phyloP scores from a whole-genome alignment of 306 rosid genomes.

The Vigna unguiculata region DNA sequence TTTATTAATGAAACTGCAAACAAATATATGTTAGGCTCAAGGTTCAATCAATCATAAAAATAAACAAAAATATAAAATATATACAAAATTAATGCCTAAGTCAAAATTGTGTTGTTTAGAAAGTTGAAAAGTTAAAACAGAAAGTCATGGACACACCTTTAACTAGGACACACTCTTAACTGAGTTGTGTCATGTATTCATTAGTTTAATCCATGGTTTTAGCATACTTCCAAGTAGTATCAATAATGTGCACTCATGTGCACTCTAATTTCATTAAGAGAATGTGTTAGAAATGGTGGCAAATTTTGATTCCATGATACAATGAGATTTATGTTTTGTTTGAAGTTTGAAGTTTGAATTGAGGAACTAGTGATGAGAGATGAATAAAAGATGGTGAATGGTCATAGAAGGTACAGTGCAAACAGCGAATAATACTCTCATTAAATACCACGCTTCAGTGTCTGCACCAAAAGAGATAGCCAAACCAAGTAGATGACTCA shows the following conservation, averaged over 20 bases:
- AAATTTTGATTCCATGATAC: background rate
- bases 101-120: too few species aligned
- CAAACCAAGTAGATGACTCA: background rate
- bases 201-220: background rate
- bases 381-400: constrained; percentile 26
- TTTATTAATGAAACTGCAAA: too few species aligned
- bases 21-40: too few species aligned
- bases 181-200: too few species aligned
- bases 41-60: too few species aligned
- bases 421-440: constrained; percentile 19
- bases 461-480: constrained; percentile 25
- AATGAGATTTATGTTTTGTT: background rate
- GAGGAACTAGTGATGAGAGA: constrained; percentile 13
- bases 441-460: constrained; percentile 26
- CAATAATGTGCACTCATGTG: background rate
- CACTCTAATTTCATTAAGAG: background rate
- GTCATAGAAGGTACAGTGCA: constrained; percentile 10
- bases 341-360: constrained; percentile 4
- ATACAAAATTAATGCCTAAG: too few species aligned
- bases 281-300: background rate
- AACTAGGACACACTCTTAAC: too few species aligned
- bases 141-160: too few species aligned
- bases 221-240: background rate
- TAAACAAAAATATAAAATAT: too few species aligned
- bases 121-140: too few species aligned